These are phyloP conservation scores for Mycena albidolilacea DNA, from an alignment of 768 basidiomycete species.

Conservation along the genomic window DNA sequence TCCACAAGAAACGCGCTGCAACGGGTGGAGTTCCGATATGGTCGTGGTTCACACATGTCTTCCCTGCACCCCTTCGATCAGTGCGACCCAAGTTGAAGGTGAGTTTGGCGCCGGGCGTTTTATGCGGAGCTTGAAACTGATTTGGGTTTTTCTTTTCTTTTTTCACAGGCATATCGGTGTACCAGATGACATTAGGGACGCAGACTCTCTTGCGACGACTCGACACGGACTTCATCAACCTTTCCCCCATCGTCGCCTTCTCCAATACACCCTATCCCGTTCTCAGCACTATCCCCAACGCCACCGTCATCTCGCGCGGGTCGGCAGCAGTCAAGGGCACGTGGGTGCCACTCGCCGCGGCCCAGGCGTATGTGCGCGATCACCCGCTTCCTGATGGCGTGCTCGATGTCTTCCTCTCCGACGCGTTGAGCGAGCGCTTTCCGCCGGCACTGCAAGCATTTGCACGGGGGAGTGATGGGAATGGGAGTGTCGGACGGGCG, in stretches of 20 bases:
- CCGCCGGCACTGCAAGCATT: conserved; percentile 74
- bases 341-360: conserved; percentile 78
- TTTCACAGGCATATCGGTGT: conserved; percentile 76
- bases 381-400: conserved; percentile 55
- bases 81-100: conserved; percentile 82
- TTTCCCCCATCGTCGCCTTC: conserved; percentile 69
- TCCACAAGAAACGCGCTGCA: conserved; percentile 56
- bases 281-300: conserved; percentile 59
- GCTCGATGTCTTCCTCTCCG: conserved; percentile 73
- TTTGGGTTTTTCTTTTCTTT: background rate
- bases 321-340: conserved; percentile 70
- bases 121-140: conserved; percentile 13
- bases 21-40: conserved; percentile 50
- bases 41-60: conserved; percentile 76
- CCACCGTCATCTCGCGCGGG: conserved; percentile 66
- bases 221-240: conserved; percentile 85
- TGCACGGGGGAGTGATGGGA: conserved; percentile 56
- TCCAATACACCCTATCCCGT: conserved; percentile 57
- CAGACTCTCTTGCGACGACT: conserved; percentile 76
- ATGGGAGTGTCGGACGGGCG: conserved; percentile 55
- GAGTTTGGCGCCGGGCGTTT: conserved; percentile 40
- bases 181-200: conserved; percentile 74
- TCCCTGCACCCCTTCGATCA: conserved; percentile 74
- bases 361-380: conserved; percentile 66
- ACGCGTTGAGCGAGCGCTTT: conserved; percentile 73